Conservation (phyloP, 108 stramenopile species). For the Pseudonitzschia delicatissima region DNA sequence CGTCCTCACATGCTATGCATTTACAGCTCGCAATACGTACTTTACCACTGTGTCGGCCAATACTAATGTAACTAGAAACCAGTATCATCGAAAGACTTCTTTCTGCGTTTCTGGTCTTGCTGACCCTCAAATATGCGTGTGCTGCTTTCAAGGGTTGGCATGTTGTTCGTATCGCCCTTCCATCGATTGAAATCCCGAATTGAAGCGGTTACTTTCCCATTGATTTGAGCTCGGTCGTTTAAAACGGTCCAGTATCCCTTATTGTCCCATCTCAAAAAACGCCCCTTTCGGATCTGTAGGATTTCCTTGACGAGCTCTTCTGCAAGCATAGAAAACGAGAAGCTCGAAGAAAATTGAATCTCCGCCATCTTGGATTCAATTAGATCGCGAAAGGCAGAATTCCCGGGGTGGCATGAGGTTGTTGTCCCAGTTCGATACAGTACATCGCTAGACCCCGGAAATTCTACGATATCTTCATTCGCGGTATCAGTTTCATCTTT, state of each 20-base stretch:
- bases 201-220: neutral
- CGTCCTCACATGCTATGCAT: no score
- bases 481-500: neutral
- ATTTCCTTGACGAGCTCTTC: neutral
- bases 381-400: neutral
- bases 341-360: neutral
- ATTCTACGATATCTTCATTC: neutral
- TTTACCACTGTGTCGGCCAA: no score
- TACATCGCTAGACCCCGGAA: neutral
- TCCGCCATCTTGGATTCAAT: slow-evolving; percentile 1
- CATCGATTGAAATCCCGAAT: neutral
- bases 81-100: no score
- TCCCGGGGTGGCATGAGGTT: slow-evolving; percentile 2
- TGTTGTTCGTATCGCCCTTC: neutral
- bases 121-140: neutral
- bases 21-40: no score
- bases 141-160: neutral
- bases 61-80: no score
- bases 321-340: neutral
- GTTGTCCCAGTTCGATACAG: neutral
- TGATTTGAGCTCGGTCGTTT: neutral
- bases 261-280: slow-evolving; percentile 11
- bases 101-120: neutral
- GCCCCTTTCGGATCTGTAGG: neutral
- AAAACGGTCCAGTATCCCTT: neutral